These are phyloP conservation scores for Sugiyamaella xylanicola DNA, from an alignment of 1,139 yeast genomes.

Conservation along the genomic window DNA sequence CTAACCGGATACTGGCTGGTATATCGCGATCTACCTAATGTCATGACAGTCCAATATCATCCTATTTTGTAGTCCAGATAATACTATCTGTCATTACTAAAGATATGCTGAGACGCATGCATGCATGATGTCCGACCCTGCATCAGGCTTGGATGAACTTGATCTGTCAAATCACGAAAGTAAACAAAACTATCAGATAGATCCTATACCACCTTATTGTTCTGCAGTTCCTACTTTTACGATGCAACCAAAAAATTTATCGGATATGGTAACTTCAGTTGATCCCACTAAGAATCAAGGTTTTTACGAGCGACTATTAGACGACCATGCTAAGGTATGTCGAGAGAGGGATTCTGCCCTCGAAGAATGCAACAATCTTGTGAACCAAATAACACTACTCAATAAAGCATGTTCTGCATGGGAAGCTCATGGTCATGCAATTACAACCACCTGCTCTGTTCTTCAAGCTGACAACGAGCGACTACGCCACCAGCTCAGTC, in stretches of 20 bases:
- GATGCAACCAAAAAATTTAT: background rate
- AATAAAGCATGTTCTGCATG: constrained; percentile 4
- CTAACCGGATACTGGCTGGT: no score
- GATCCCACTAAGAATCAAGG: background rate
- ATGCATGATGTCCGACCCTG: no score
- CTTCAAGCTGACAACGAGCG: constrained; percentile 7
- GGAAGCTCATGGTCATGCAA: constrained; percentile 1
- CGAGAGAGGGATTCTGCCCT: constrained; percentile 7
- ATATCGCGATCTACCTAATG: no score
- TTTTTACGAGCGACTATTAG: background rate
- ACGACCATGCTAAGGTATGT: background rate
- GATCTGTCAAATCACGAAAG: no score
- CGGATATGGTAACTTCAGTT: background rate
- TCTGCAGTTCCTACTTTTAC: no score
- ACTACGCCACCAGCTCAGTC: background rate
- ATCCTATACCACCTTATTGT: no score
- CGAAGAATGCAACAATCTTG: background rate
- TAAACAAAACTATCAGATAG: no score
- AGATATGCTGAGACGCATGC: no score
- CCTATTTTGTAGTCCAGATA: no score
- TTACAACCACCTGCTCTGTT: background rate
- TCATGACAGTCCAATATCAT: no score
- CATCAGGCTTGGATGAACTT: no score
- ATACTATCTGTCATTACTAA: no score
- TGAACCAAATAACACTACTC: background rate